phyloP scores from a whole-genome alignment of 1,139 yeast species.

The Meyerozyma athensensis region DNA sequence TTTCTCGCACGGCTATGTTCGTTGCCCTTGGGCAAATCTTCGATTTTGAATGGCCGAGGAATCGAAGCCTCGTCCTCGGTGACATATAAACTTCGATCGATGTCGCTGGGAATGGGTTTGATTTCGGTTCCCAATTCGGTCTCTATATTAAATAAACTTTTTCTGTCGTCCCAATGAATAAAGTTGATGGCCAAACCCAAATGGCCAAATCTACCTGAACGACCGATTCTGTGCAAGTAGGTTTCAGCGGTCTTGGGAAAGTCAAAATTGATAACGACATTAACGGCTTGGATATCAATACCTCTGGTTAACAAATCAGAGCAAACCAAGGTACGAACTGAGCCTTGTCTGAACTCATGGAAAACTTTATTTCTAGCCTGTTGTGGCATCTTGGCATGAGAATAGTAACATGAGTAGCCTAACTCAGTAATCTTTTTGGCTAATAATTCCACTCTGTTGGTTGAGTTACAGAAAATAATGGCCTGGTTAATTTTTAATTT shows the following conservation, averaged over 20 bases:
- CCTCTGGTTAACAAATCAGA: slow-evolving; percentile 97
- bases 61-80: slow-evolving; percentile 73
- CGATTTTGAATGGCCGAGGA: slow-evolving; percentile 84
- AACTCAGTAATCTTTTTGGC: slow-evolving; percentile 95
- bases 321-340: slow-evolving; percentile 94
- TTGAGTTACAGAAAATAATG: slow-evolving; percentile 93
- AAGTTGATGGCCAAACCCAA: slow-evolving; percentile 95
- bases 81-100: slow-evolving; percentile 85
- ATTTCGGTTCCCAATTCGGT: slow-evolving; percentile 97
- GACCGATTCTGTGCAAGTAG: slow-evolving; percentile 96
- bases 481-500: slow-evolving; percentile 94
- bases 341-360: slow-evolving; percentile 98
- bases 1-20: slow-evolving; percentile 32
- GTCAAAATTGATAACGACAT: slow-evolving; percentile 95
- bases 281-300: slow-evolving; percentile 98
- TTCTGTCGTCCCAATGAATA: slow-evolving; percentile 95
- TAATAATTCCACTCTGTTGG: slow-evolving; percentile 89
- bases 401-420: slow-evolving; percentile 94
- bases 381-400: slow-evolving; percentile 98
- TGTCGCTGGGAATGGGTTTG: slow-evolving; percentile 88
- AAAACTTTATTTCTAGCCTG: slow-evolving; percentile 95
- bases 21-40: slow-evolving; percentile 53
- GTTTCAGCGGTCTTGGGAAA: slow-evolving; percentile 98
- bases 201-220: slow-evolving; percentile 99
- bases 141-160: slow-evolving; percentile 88